Conservation (phyloP, 176 grass and related monocot genomes). For the Eragrostis curvula region DNA sequence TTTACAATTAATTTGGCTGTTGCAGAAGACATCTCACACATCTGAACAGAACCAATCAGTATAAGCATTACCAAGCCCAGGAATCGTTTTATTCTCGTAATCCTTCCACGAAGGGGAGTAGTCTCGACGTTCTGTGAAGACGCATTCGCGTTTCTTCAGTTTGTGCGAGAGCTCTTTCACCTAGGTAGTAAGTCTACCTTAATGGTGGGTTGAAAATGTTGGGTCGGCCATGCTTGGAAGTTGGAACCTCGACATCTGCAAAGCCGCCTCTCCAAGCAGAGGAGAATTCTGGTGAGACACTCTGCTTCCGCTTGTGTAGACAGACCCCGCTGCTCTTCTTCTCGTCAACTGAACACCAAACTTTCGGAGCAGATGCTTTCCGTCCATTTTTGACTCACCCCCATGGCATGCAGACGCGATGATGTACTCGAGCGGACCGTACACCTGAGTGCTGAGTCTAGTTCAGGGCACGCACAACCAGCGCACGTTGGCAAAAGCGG, state of each 20-base stretch:
- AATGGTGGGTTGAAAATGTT: too few species aligned
- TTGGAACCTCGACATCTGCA: neutral
- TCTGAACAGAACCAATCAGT: too few species aligned
- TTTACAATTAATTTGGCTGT: too few species aligned
- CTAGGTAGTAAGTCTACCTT: too few species aligned
- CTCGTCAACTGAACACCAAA: neutral
- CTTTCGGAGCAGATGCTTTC: neutral
- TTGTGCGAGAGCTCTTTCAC: too few species aligned
- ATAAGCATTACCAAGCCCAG: too few species aligned
- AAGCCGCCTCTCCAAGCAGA: neutral
- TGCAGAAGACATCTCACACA: neutral
- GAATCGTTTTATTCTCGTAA: too few species aligned
- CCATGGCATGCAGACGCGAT: neutral
- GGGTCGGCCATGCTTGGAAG: too few species aligned
- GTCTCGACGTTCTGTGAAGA: too few species aligned
- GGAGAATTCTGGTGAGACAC: neutral
- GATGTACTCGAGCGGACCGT: neutral
- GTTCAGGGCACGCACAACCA: neutral
- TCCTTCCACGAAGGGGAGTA: too few species aligned
- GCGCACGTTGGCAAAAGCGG: neutral
- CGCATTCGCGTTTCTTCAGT: too few species aligned
- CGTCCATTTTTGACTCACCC: slow-evolving; percentile 1
- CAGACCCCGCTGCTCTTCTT: too few species aligned
- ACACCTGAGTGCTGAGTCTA: slow-evolving; percentile 7
- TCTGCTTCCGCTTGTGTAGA: neutral